Evolutionary conservation across 306 rosid species (phyloP).

Genomic region (Pyrus betulifolia): DNA sequence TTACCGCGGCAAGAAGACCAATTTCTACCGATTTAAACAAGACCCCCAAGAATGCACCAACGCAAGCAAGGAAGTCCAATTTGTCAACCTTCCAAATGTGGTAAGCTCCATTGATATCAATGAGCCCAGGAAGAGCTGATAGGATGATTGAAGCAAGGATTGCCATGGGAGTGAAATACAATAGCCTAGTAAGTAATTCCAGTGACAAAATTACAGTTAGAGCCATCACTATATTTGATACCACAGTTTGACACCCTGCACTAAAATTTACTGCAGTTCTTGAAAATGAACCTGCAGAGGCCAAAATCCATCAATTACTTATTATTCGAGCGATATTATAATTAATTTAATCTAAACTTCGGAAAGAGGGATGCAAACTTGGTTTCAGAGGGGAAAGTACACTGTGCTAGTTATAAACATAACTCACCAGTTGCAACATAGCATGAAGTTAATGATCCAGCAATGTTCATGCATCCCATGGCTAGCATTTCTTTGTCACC

Average conservation of each 20-base stretch:
- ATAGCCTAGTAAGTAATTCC: slow-evolving; percentile 55
- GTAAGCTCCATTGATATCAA: slow-evolving; percentile 49
- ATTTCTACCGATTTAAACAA: slow-evolving; percentile 75
- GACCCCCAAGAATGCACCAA: slow-evolving; percentile 80
- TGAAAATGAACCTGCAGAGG: slow-evolving; percentile 45
- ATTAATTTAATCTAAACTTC: no score
- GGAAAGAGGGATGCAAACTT: no score
- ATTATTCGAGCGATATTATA: no score
- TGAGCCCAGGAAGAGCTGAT: slow-evolving; percentile 88
- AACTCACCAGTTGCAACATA: slow-evolving; percentile 76
- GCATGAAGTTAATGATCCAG: slow-evolving; percentile 82
- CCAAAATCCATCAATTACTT: background rate
- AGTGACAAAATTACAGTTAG: slow-evolving; percentile 54
- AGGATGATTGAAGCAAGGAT: slow-evolving; percentile 78
- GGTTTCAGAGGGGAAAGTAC: no score
- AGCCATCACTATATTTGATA: slow-evolving; percentile 53
- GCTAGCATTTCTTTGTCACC: slow-evolving; percentile 92
- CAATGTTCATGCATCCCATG: slow-evolving; percentile 83
- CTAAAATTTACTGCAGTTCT: slow-evolving; percentile 50
- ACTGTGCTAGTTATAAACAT: background rate
- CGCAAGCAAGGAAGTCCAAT: slow-evolving; percentile 67
- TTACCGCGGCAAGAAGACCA: slow-evolving; percentile 79
- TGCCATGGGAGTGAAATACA: slow-evolving; percentile 75
- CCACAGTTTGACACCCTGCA: slow-evolving; percentile 44
- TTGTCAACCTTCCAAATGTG: slow-evolving; percentile 82